Evolutionary conservation across 2,329 filamentous ascomycete species (phyloP).

Genomic region (Lachnellula arida): DNA sequence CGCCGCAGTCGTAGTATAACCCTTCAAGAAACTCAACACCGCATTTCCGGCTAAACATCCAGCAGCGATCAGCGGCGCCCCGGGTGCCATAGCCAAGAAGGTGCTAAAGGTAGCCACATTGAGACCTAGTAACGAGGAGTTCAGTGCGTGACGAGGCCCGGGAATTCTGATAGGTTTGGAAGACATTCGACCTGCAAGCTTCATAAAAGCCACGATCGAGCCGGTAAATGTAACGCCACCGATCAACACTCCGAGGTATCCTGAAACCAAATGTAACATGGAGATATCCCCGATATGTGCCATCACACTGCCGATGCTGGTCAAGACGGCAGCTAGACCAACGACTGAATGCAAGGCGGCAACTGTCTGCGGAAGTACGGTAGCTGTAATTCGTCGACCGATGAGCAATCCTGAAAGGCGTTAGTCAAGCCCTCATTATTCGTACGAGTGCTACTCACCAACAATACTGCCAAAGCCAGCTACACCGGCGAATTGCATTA

Average conservation of each 20-base stretch:
- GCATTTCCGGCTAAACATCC: constrained; percentile 73
- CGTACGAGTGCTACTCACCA: constrained; percentile 35
- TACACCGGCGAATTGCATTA: constrained; percentile 74
- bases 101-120: constrained; percentile 81
- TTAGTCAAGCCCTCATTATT: background rate
- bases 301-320: constrained; percentile 83
- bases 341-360: constrained; percentile 88
- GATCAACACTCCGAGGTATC: constrained; percentile 81
- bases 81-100: constrained; percentile 77
- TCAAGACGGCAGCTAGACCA: constrained; percentile 81
- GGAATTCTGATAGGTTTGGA: constrained; percentile 70
- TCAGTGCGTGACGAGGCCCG: constrained; percentile 68
- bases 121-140: constrained; percentile 66
- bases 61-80: constrained; percentile 72
- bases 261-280: constrained; percentile 78
- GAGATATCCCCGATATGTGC: constrained; percentile 65
- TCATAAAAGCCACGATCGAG: constrained; percentile 83
- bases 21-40: constrained; percentile 74
- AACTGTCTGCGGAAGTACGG: constrained; percentile 82
- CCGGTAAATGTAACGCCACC: constrained; percentile 88
- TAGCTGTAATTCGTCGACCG: constrained; percentile 81
- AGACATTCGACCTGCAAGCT: constrained; percentile 77
- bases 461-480: constrained; percentile 66
- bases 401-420: constrained; percentile 59
- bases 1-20: constrained; percentile 80